Evolutionary conservation across 805 yeast species (phyloP).

Genomic region (Kluyveromyces siamensis): DNA sequence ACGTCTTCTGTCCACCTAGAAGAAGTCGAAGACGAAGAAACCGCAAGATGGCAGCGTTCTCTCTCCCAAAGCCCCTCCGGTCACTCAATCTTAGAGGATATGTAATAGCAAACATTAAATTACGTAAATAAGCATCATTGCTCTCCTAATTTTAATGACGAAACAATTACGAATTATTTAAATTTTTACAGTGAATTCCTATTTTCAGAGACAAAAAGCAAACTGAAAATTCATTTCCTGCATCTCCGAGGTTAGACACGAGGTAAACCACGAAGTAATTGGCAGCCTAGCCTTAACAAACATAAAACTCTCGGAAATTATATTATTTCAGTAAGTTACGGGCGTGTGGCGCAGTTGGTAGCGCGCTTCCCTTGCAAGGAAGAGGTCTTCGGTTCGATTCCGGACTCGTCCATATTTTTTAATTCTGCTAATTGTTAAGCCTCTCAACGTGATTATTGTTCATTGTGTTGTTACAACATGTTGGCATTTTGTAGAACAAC

Average conservation of each 20-base stretch:
- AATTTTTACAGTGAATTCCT: not conserved
- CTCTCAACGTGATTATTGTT: no score
- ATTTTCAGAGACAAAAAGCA: not conserved
- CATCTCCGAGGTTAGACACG: no score
- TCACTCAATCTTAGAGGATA: slow-evolving; percentile 23
- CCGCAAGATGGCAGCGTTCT: slow-evolving; percentile 18
- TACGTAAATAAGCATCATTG: not conserved
- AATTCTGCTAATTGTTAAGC: no score
- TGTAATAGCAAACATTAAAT: slow-evolving; percentile 4
- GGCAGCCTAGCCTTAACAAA: no score
- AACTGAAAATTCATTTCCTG: not conserved
- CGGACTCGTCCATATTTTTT: slow-evolving; percentile 49
- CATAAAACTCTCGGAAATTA: no score
- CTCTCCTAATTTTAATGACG: not conserved
- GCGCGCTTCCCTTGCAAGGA: slow-evolving; percentile 66
- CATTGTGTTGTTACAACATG: no score
- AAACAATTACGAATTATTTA: not conserved
- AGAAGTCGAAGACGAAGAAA: slow-evolving; percentile 29
- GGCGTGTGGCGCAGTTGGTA: slow-evolving; percentile 69
- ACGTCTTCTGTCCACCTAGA: slow-evolving; percentile 20
- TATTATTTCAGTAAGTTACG: no score
- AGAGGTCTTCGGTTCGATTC: slow-evolving; percentile 70
- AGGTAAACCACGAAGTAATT: no score
- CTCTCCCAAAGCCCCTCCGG: slow-evolving; percentile 18
- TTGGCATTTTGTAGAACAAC: no score